phyloP scores from a whole-genome alignment of 2,329 filamentous ascomycete species.

The Xylariaceae sp. region DNA sequence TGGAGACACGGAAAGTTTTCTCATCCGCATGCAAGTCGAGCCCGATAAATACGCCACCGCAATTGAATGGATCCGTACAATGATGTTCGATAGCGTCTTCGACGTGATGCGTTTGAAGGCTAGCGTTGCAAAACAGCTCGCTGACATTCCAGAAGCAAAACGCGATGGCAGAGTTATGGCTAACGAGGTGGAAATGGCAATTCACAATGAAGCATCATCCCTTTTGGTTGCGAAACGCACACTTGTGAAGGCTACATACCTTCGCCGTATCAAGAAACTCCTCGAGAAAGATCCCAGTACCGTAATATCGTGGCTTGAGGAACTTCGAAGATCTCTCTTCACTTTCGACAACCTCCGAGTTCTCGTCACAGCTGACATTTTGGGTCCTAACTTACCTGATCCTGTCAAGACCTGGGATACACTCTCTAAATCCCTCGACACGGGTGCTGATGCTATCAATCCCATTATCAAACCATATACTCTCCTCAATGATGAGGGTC shows the following conservation, averaged over 20 bases:
- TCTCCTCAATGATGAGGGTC: conserved; percentile 75
- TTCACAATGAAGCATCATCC: conserved; percentile 78
- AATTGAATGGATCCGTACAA: conserved; percentile 80
- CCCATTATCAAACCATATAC: conserved; percentile 71
- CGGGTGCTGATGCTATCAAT: conserved; percentile 55
- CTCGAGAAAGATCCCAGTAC: conserved; percentile 74
- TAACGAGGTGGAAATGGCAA: conserved; percentile 69
- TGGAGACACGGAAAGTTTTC: conserved; percentile 79
- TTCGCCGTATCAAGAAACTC: conserved; percentile 82
- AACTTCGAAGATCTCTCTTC: conserved; percentile 75
- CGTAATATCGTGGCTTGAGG: conserved; percentile 77
- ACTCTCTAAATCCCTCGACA: conserved; percentile 57
- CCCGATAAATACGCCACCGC: conserved; percentile 82
- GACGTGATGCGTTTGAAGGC: conserved; percentile 69
- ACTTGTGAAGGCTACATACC: conserved; percentile 83
- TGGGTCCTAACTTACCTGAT: conserved; percentile 63
- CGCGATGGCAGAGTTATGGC: conserved; percentile 76
- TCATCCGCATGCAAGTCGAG: conserved; percentile 83
- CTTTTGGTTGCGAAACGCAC: conserved; percentile 77
- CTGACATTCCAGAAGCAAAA: conserved; percentile 90
- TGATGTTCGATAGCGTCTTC: conserved; percentile 89
- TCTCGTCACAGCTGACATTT: conserved; percentile 80
- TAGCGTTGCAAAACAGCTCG: conserved; percentile 76
- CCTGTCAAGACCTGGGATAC: conserved; percentile 80
- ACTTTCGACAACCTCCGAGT: conserved; percentile 84